Evolutionary conservation across 345 rosid species (phyloP), one percentile per base, ranked within the genome.

Genomic region (Acer yangbiense): DNA sequence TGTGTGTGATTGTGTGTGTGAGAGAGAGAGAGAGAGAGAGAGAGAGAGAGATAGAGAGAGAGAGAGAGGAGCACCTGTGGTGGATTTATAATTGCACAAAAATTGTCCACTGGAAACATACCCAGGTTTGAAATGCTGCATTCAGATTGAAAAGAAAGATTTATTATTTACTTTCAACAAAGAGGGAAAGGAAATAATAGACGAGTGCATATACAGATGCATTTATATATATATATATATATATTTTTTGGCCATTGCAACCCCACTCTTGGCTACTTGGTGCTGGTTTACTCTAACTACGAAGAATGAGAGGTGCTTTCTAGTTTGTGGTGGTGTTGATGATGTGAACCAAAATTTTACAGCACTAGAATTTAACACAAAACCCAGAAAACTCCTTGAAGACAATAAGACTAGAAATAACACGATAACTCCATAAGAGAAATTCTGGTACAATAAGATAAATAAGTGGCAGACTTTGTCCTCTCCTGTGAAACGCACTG

Each of bases 51-150:
- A 43, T 78, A 67, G 65, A 54, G 85, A 73, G 74, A 65, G 76
- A 63, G 74, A 76, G 77, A 60, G 78, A 72, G 73, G 77, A 60
- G 78, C 82, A 94, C 99, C 98, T 92, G 97, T 10, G 98, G 98
- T 6, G 99, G 98, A 85, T 96, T 96, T 82, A 96, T 96, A 61
- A 96, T 96, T 77, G 98, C 99, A 67, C 91, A 86, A 80, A 96
- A 96, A n/a, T 88, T 85, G 84, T 93, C 97, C 70, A 96, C 94
- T 7, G 98, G 99, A 88, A 88, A 96, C 99, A 96, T 96, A 84
- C 99, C 99, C 20, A 96, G 90, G 85, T 96, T 96, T 74, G 99
- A 96, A 87, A 96, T 93, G 89, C 99, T 96, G 90, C 86, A 87
- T 41, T 82, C 86, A 43, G 27, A 78, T 72, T 44, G 0, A 80